These are phyloP conservation scores for Fagus crenata DNA, from an alignment of 306 rosid species.

Conservation along the genomic window DNA sequence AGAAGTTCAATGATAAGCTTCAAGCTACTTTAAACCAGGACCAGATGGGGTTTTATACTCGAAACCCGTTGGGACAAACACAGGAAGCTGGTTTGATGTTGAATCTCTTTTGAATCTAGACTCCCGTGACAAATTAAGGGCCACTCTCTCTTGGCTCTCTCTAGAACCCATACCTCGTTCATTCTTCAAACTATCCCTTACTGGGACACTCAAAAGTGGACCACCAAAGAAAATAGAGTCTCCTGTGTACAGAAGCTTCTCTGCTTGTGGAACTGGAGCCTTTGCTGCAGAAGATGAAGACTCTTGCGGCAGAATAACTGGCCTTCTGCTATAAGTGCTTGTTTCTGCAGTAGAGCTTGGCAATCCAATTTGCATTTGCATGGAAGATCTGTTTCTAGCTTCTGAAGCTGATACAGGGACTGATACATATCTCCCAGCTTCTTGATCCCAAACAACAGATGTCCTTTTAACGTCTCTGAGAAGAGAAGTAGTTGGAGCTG, in stretches of 20 bases:
- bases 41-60: slow-evolving; percentile 56
- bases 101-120: slow-evolving; percentile 81
- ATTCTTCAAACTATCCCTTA: slow-evolving; percentile 62
- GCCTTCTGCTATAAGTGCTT: slow-evolving; percentile 49
- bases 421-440: slow-evolving; percentile 95
- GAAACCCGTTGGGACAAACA: slow-evolving; percentile 78
- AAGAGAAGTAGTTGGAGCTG: slow-evolving; percentile 69
- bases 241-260: slow-evolving; percentile 86
- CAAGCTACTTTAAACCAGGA: slow-evolving; percentile 49
- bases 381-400: slow-evolving; percentile 58
- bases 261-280: slow-evolving; percentile 54
- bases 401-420: slow-evolving; percentile 79
- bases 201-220: slow-evolving; percentile 69
- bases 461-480: slow-evolving; percentile 85
- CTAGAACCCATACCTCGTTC: slow-evolving; percentile 50
- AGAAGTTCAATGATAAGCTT: slow-evolving; percentile 36
- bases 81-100: slow-evolving; percentile 86
- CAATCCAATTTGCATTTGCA: slow-evolving; percentile 50
- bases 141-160: slow-evolving; percentile 54
- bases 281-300: slow-evolving; percentile 52
- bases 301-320: slow-evolving; percentile 50
- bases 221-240: slow-evolving; percentile 95
- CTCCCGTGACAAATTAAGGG: slow-evolving; percentile 57
- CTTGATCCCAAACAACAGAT: slow-evolving; percentile 99
- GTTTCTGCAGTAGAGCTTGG: slow-evolving; percentile 55